phyloP scores from a whole-genome alignment of 345 rosid species.

The Laguncularia racemosa region DNA sequence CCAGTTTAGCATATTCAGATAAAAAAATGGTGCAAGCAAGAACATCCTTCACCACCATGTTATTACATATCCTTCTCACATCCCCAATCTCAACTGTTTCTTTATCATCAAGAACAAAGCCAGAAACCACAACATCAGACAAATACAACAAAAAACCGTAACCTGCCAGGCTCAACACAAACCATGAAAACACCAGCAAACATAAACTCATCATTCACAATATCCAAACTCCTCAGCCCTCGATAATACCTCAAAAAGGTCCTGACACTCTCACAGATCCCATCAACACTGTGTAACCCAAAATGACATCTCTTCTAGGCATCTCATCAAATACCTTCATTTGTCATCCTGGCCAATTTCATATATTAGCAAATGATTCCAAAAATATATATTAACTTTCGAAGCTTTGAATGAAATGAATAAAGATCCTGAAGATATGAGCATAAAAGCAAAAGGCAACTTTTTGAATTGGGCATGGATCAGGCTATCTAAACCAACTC shows the following conservation, averaged over 20 bases:
- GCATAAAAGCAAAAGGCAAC: no score
- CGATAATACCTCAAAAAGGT: conserved; percentile 42
- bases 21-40: conserved; percentile 66
- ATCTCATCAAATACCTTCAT: conserved; percentile 56
- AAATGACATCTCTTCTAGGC: conserved; percentile 58
- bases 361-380: conserved; percentile 63
- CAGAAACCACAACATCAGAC: conserved; percentile 47
- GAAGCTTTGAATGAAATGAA: no score
- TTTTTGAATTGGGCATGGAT: no score
- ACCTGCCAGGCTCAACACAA: conserved; percentile 63
- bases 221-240: conserved; percentile 42
- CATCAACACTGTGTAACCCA: conserved; percentile 61
- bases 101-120: conserved; percentile 50
- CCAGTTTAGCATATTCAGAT: conserved; percentile 57
- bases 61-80: conserved; percentile 53
- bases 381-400: conserved; percentile 40
- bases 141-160: conserved; percentile 33
- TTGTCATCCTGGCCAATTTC: conserved; percentile 45
- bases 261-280: conserved; percentile 36
- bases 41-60: conserved; percentile 49
- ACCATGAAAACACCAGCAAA: conserved; percentile 55
- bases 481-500: no score
- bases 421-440: no score
- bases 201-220: conserved; percentile 52
- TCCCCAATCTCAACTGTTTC: conserved; percentile 54